Evolutionary conservation across 352 stramenopile genomes (phyloP).

Genomic region (Pythium rishiriense): DNA sequence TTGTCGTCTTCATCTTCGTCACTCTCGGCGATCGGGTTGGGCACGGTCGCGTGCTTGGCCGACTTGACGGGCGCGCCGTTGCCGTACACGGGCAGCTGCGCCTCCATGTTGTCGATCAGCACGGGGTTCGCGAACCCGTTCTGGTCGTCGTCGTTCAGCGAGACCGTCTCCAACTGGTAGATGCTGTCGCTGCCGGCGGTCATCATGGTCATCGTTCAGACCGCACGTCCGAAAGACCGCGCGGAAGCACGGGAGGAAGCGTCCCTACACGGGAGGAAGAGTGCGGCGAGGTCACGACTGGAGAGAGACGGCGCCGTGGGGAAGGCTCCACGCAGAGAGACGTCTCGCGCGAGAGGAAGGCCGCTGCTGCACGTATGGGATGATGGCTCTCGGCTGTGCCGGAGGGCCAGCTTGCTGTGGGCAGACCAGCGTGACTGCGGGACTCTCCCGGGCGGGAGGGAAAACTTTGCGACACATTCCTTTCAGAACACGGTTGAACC

Average conservation of each 20-base stretch:
- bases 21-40: conserved; percentile 29
- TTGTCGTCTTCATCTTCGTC: conserved; percentile 25
- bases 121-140: conserved; percentile 17
- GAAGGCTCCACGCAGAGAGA: background rate
- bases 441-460: conserved; percentile 6
- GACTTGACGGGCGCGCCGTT: conserved; percentile 28
- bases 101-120: conserved; percentile 51
- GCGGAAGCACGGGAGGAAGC: background rate
- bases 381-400: conserved; percentile 1
- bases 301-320: too few relatives aligned
- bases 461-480: conserved; percentile 10
- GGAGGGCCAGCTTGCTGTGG: conserved; percentile 7
- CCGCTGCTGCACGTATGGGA: background rate
- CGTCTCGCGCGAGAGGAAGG: background rate
- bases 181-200: conserved; percentile 33
- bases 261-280: background rate
- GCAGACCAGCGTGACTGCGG: background rate
- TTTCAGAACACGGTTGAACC: conserved; percentile 7
- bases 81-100: conserved; percentile 37
- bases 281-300: background rate
- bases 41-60: conserved; percentile 13
- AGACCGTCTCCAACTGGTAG: conserved; percentile 73
- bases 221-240: too few relatives aligned
- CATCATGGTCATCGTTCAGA: conserved; percentile 29
- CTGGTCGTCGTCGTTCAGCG: conserved; percentile 61